Evolutionary conservation across 2,329 filamentous ascomycete species (phyloP).

Genomic region (Aspergillus jensenii): DNA sequence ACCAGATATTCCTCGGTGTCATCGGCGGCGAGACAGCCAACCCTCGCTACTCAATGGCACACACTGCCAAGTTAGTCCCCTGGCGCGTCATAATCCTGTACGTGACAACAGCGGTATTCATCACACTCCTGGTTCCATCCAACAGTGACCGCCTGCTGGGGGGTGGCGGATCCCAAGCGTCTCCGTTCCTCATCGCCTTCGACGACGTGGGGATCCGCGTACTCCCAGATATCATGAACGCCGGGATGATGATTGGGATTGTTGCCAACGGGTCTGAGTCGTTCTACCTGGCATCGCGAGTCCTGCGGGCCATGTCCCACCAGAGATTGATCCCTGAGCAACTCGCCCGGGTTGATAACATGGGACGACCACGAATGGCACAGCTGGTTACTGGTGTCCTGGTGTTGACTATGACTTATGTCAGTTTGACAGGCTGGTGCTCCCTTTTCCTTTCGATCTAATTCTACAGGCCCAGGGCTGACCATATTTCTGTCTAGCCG

Average conservation of each 20-base stretch:
- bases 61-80: slow-evolving; percentile 21
- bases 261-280: slow-evolving; percentile 32
- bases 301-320: slow-evolving; percentile 31
- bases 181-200: slow-evolving; percentile 35
- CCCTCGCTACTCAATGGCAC: slow-evolving; percentile 37
- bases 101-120: slow-evolving; percentile 1
- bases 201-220: slow-evolving; percentile 28
- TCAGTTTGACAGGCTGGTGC: slow-evolving; percentile 27
- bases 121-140: slow-evolving; percentile 20
- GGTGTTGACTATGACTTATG: slow-evolving; percentile 29
- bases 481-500: background rate
- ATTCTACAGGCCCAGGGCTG: background rate
- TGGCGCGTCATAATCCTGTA: slow-evolving; percentile 17
- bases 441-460: background rate
- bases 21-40: slow-evolving; percentile 36
- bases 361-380: slow-evolving; percentile 30
- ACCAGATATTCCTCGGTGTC: slow-evolving; percentile 36
- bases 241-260: slow-evolving; percentile 32
- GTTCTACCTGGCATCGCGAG: slow-evolving; percentile 34
- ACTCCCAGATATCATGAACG: slow-evolving; percentile 33
- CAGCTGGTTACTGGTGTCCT: slow-evolving; percentile 27
- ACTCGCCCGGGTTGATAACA: slow-evolving; percentile 28
- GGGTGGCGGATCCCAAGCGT: slow-evolving; percentile 27
- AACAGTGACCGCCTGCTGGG: slow-evolving; percentile 26
- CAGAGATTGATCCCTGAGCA: slow-evolving; percentile 28